A percentile compares a stretch with the other conserved stretches of the same genome.
Conservation (phyloP, 2,329 filamentous ascomycete species). For the Ophiostoma himal-ulmi region DNA sequence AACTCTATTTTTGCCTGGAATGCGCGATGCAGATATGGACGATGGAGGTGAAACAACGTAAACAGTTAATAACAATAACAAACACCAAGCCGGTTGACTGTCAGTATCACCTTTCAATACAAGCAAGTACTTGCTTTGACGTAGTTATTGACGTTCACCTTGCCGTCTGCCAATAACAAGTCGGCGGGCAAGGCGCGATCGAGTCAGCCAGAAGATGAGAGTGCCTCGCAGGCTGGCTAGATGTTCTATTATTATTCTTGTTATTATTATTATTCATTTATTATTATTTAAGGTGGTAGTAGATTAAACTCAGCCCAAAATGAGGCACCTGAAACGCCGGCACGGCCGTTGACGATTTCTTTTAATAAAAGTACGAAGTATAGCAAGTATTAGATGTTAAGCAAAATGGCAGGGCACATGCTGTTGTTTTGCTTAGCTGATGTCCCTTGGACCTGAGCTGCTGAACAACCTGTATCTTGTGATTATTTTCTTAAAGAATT, state of each 20-base stretch:
- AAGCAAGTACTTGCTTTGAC: too few relatives aligned
- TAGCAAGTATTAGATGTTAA: too few relatives aligned
- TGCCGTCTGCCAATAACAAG: neutral
- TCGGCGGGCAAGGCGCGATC: neutral
- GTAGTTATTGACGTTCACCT: neutral
- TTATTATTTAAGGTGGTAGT: neutral
- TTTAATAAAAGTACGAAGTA: too few relatives aligned
- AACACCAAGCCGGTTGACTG: too few relatives aligned
- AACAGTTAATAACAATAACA: neutral
- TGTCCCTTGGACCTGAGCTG: neutral
- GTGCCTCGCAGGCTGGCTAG: too few relatives aligned
- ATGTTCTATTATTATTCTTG: too few relatives aligned
- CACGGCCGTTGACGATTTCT: slow-evolving; percentile 2
- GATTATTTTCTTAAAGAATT: too few relatives aligned
- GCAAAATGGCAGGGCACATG: too few relatives aligned
- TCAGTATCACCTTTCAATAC: too few relatives aligned
- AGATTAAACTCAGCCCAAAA: neutral
- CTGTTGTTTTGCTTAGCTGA: neutral
- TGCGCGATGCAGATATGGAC: neutral
- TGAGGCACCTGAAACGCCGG: slow-evolving; percentile 19
- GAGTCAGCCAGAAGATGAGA: neutral
- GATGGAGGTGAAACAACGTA: neutral
- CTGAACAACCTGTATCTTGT: too few relatives aligned
- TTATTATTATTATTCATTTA: too few relatives aligned
- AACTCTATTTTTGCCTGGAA: neutral